Evolutionary conservation across 345 rosid genomes (phyloP), one percentile per base, ranked within the genome.

Genomic region (Dovyalis caffra): DNA sequence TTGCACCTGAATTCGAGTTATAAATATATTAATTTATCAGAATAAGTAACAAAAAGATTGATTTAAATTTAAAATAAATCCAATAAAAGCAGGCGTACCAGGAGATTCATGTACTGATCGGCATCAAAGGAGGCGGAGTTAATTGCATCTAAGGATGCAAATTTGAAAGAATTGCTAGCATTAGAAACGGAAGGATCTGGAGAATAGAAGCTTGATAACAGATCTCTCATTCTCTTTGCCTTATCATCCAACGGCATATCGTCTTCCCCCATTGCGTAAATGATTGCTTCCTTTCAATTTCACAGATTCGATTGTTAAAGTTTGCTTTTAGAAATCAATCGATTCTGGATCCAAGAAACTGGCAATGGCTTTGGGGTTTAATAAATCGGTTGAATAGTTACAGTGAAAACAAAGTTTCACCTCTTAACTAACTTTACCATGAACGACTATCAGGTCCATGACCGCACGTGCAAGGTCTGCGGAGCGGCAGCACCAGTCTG

Each of bases 151-250:
- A 95, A 81, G n/a, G 95, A 81, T 51, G 77, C 69, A 76, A 21
- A 73, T 71, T 81, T 87, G 8, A 93, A 81, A 38, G 90, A 71
- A 63, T 70, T 66, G 74, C 60, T 58, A 0, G 91, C 43, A 9
- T 23, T 9, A 4, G 91, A 65, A 62, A 84, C 63, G n/a, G 97
- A 85, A 83, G 95, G 98, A 86, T 90, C 97, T 10, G 98, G 97
- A 78, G 93, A 81, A 83, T 96, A 96, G 83, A 96, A 96, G 88
- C 98, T 96, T 69, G 98, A 90, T 20, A 96, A 75, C 81, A 96
- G 95, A 92, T 96, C 99, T 81, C 99, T 90, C 97, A 86, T 96
- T 77, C 99, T 88, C 95, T 92, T 96, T 68, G 99, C 99, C 84
- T 96, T 96, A 64, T 93, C 99, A 67, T 96, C 99, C 97, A 90